phyloP scores from a whole-genome alignment of 441 rosid species.

The Gossypium lobatum region DNA sequence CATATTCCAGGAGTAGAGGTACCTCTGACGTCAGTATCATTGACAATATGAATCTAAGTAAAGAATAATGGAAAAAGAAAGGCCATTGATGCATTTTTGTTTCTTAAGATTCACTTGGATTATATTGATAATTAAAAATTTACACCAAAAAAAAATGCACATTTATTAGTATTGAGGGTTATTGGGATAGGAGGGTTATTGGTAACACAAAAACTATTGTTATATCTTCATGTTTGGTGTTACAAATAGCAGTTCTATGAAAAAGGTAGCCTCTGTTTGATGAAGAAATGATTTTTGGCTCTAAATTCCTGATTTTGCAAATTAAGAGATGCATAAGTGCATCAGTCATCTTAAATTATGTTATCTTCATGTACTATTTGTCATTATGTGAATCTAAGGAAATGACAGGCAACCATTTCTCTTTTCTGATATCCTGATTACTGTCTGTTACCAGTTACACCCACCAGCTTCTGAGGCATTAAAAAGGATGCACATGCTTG shows the following conservation, averaged over 20 bases:
- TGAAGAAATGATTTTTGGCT: constrained; percentile 1
- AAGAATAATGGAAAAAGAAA: neutral
- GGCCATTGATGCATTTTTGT: neutral
- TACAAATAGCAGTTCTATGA: neutral
- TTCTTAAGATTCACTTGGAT: neutral
- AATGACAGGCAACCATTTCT: neutral
- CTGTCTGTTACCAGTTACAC: constrained; percentile 42
- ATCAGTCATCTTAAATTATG: neutral
- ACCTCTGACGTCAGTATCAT: neutral
- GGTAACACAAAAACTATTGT: neutral
- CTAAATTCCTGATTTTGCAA: neutral
- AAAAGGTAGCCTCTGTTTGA: neutral
- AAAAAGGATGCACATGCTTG: constrained; percentile 93
- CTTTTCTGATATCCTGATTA: neutral
- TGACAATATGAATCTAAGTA: neutral
- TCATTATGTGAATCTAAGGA: neutral
- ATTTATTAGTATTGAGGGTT: neutral
- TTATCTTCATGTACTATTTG: neutral
- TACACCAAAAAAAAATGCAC: neutral
- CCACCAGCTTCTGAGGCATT: constrained; percentile 87
- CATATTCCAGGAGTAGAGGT: constrained; percentile 79
- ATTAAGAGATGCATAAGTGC: neutral
- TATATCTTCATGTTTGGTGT: neutral
- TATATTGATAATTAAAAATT: neutral
- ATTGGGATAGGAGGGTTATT: neutral